Evolutionary conservation across 495 filamentous ascomycete genomes (phyloP).

Genomic region (Patellaria atrata): DNA sequence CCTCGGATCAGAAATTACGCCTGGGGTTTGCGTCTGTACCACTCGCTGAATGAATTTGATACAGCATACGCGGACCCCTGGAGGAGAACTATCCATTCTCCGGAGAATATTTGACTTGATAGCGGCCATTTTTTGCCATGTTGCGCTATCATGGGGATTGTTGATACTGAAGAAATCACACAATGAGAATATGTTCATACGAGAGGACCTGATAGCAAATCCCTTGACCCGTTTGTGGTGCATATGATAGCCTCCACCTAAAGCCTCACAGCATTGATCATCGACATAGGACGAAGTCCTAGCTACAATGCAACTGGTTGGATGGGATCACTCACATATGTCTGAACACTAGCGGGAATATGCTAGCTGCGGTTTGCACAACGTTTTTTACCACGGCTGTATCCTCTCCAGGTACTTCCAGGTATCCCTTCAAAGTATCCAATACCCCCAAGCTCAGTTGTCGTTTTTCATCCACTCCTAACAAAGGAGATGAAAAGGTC

Average conservation of each 20-base stretch:
- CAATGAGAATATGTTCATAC: no score
- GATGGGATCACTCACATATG: slow-evolving; percentile 49
- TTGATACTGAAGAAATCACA: slow-evolving; percentile 48
- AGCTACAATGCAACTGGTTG: no score
- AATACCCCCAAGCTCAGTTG: slow-evolving; percentile 55
- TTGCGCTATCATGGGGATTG: slow-evolving; percentile 59
- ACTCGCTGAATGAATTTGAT: slow-evolving; percentile 94
- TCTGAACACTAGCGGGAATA: slow-evolving; percentile 81
- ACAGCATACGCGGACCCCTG: slow-evolving; percentile 75
- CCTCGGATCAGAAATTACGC: slow-evolving; percentile 67
- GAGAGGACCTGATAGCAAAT: no score
- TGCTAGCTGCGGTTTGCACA: slow-evolving; percentile 72
- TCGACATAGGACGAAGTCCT: no score
- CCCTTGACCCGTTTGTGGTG: no score
- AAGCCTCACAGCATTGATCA: no score
- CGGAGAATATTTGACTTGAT: slow-evolving; percentile 81
- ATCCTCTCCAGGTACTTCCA: slow-evolving; percentile 55
- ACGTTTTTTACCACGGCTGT: slow-evolving; percentile 60
- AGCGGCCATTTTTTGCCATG: slow-evolving; percentile 74
- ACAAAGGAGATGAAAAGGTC: slow-evolving; percentile 75
- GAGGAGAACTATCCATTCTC: slow-evolving; percentile 70
- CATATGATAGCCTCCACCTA: no score
- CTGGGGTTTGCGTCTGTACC: slow-evolving; percentile 79
- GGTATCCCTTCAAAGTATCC: slow-evolving; percentile 54
- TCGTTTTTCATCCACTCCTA: slow-evolving; percentile 60